Evolutionary conservation across 257 asterid species (phyloP).

Genomic region (Dorcoceras hygrometricum): DNA sequence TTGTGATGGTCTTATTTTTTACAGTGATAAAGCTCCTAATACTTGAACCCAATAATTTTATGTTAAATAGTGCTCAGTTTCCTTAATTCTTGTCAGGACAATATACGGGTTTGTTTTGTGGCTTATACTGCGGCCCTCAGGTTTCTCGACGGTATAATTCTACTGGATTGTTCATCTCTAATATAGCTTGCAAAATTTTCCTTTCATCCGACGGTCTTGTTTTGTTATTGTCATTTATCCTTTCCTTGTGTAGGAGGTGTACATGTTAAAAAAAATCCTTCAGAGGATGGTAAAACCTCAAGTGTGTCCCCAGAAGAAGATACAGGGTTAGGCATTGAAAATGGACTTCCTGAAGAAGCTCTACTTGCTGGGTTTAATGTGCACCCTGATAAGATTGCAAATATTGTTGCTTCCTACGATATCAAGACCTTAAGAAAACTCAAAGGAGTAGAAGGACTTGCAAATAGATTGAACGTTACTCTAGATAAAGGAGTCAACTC

Average conservation of each 20-base stretch:
- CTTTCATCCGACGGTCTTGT: constrained; percentile 8
- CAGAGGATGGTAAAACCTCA: constrained; percentile 18
- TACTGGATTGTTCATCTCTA: constrained; percentile 18
- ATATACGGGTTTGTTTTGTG: too few species aligned
- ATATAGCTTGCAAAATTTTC: constrained; percentile 7
- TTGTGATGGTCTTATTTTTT: too few species aligned
- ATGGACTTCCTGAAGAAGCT: constrained; percentile 76
- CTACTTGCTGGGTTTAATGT: constrained; percentile 58
- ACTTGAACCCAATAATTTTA: too few species aligned
- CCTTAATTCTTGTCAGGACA: too few species aligned
- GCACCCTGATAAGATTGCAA: constrained; percentile 88
- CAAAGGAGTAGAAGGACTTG: constrained; percentile 77
- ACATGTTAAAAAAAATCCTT: constrained; percentile 26
- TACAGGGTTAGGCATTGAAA: constrained; percentile 40
- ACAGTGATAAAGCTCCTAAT: too few species aligned
- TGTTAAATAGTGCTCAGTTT: too few species aligned
- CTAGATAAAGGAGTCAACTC: constrained; percentile 65
- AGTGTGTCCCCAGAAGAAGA: constrained; percentile 34
- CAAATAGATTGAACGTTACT: constrained; percentile 58
- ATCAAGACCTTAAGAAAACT: constrained; percentile 67
- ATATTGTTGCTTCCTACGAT: constrained; percentile 71
- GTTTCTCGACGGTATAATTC: constrained; percentile 66
- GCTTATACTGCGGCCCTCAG: constrained; percentile 22
- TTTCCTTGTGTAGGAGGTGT: constrained; percentile 41
- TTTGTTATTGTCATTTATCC: constrained; percentile 6